A percentile compares a stretch with the other conserved stretches of the same genome.
These are phyloP conservation scores for Verticillium alfalfae DNA, from an alignment of 2,329 filamentous ascomycete genomes.

Conservation along the genomic window DNA sequence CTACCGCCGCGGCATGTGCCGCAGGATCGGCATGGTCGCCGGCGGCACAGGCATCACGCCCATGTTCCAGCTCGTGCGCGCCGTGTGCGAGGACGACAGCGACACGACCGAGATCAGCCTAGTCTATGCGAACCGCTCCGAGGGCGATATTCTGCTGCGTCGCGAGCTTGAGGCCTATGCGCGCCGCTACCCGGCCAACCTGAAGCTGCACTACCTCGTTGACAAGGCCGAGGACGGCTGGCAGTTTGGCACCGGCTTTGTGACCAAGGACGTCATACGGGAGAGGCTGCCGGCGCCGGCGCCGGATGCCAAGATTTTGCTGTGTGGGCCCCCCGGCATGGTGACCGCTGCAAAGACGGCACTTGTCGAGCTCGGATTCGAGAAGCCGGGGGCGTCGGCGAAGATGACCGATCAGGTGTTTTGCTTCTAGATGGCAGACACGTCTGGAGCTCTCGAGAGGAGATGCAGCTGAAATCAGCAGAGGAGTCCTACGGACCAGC, in stretches of 20 bases:
- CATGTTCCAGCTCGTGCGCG: slow-evolving; percentile 50
- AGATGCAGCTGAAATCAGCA: too few species aligned
- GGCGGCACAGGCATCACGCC: slow-evolving; percentile 30
- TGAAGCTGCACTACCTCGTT: slow-evolving; percentile 51
- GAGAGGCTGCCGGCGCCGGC: slow-evolving; percentile 40
- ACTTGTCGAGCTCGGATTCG: slow-evolving; percentile 42
- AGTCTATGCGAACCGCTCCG: slow-evolving; percentile 52
- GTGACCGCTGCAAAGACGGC: slow-evolving; percentile 49
- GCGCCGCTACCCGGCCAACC: slow-evolving; percentile 41
- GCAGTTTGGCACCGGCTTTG: slow-evolving; percentile 41
- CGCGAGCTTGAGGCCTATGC: slow-evolving; percentile 50
- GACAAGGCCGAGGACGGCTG: slow-evolving; percentile 40
- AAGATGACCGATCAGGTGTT: slow-evolving; percentile 54
- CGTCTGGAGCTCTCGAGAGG: too few species aligned
- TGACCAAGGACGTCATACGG: slow-evolving; percentile 43
- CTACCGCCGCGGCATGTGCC: slow-evolving; percentile 35
- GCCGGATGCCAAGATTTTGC: slow-evolving; percentile 43
- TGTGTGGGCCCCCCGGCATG: slow-evolving; percentile 59
- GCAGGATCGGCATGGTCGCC: slow-evolving; percentile 49
- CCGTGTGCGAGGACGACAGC: slow-evolving; percentile 54
- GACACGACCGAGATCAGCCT: slow-evolving; percentile 50
- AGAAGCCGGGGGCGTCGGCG: slow-evolving; percentile 39
- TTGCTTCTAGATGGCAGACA: slow-evolving; percentile 29
- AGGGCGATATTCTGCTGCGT: slow-evolving; percentile 54
- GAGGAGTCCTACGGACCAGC: too few species aligned